Evolutionary conservation across 306 rosid species (phyloP), one percentile per base, ranked within the genome.

Genomic region (Prosopis cineraria): DNA sequence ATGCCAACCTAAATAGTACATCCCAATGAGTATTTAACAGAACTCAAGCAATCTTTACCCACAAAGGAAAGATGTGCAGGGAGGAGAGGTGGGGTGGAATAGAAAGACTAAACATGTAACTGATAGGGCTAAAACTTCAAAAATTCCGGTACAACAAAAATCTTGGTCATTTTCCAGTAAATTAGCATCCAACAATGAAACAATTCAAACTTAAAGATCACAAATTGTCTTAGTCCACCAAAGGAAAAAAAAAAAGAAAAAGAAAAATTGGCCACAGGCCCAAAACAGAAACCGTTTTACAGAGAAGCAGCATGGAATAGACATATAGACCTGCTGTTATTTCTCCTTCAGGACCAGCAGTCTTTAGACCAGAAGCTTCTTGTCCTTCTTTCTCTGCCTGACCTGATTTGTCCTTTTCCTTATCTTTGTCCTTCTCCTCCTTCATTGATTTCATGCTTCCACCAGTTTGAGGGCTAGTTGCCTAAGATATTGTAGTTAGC

Each of bases 261-360:
- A 82, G 30, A 48, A 39, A 74, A 19, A 48, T 30, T 53, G 7
- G 41, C 73, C 27, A 50, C 41, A 13, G n/a, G 30, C 70, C 48
- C 31, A 14, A 39, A 20, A 68, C 67, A 75, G 6, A 2, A 70
- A 65, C 13, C 39, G 20, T 47, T 68, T 11, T 7, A 53, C 7
- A 40, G 10, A 80, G 47, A 17, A 71, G 36, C 3, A 31, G 44
- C 31, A 70, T 17, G 40, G 31, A 67, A 11, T 39, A 14, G 13
- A 40, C 31, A 40, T 37, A 83, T 85, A 87, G 72, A 93, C 99
- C 99, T 86, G 99, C 99, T 55, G 99, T 88, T 60, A 95, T 93
- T 89, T 95, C 99, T 76, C 99, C 99, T 82, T 95, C 99, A 52
- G 93, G 88, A 74, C 98, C 99, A 34, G 99, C 99, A 4, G 88